Conservation (phyloP, 1,284 basidiomycete genomes). For the Peniophora sp. region DNA sequence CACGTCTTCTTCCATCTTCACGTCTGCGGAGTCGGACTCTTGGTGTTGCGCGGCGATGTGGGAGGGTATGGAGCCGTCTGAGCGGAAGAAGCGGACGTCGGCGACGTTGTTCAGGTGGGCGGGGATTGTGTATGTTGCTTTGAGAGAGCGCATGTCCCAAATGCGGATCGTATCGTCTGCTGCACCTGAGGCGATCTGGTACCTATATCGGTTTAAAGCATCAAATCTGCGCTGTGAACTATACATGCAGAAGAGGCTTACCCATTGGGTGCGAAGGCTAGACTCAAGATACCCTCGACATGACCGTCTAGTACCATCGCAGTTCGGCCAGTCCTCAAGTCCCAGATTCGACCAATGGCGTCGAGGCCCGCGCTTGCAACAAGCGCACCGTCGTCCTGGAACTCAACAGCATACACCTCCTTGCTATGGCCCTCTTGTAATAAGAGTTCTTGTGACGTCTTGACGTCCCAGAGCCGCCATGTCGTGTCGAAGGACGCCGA, state of each 20-base stretch:
- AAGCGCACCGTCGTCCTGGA: slow-evolving; percentile 92
- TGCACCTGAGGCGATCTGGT: slow-evolving; percentile 94
- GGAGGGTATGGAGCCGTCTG: slow-evolving; percentile 27
- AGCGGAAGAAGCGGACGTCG: slow-evolving; percentile 89
- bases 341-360: slow-evolving; percentile 96
- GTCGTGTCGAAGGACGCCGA: slow-evolving; percentile 97
- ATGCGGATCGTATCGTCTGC: slow-evolving; percentile 97
- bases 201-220: slow-evolving; percentile 40
- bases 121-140: slow-evolving; percentile 92
- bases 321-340: slow-evolving; percentile 88
- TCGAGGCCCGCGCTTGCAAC: slow-evolving; percentile 95
- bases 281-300: slow-evolving; percentile 86
- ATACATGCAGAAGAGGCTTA: slow-evolving; percentile 29
- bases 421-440: slow-evolving; percentile 97
- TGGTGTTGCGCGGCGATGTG: slow-evolving; percentile 26
- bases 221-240: slow-evolving; percentile 8
- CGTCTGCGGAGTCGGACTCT: slow-evolving; percentile 24
- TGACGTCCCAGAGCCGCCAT: slow-evolving; percentile 97
- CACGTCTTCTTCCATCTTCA: slow-evolving; percentile 18
- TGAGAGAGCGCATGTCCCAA: slow-evolving; percentile 95
- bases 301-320: slow-evolving; percentile 99
- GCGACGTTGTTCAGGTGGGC: slow-evolving; percentile 93
- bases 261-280: slow-evolving; percentile 95
- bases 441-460: slow-evolving; percentile 73
- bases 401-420: slow-evolving; percentile 92